Evolutionary conservation across 2,329 filamentous ascomycete genomes (phyloP), one percentile per base, ranked within the genome.

Genomic region (Malbranchea cinnamomea): DNA sequence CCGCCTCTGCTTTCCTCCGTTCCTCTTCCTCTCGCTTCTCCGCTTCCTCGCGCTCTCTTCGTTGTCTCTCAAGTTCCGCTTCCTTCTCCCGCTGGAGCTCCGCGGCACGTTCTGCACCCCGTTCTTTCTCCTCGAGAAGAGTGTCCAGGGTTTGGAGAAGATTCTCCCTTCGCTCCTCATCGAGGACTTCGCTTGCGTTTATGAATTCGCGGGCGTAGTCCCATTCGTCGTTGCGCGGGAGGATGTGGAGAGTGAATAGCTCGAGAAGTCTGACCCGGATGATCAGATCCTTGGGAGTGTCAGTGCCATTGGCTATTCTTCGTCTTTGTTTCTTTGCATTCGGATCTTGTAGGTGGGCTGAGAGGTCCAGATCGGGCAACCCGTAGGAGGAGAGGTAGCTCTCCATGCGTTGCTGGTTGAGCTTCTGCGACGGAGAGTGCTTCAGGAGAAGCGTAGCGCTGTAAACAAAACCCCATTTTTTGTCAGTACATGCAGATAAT

Each of bases 171-270:
- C 82, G 72, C 58, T 95, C 89, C 30, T 94, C 87, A 50, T 95
- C 87, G 1, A 98, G 67, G 15, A 93, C 73, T 26, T 87, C 75
- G 51, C 76, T 89, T 47, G 83, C 72, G 45, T 67, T 73, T 47
- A 95, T 91, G 52, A 95, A 95, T 43, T 92, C 81, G 36, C 74
- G 71, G 3, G 89, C 83, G 45, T 94, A 94, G 35, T 93, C 82
- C 89, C 89, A 98, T 57, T 95, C 84, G 33, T 82, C 75, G 44
- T 94, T 95, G 31, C 83, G 71, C 4, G 87, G 74, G n/a, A 98
- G 71, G 5, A 95, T 82, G 49, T 98, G 89, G 4, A 98, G 67
- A 1, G 84, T 91, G 53, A 94, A 98, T 6, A 98, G 67, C 57
- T 98, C 89, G 29, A 98, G 71, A 23, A 98, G 80, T 59, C 91